Base-by-base conservation (phyloP, 2,329 filamentous ascomycete genomes). In the Cordyceps tenuipes region DNA sequence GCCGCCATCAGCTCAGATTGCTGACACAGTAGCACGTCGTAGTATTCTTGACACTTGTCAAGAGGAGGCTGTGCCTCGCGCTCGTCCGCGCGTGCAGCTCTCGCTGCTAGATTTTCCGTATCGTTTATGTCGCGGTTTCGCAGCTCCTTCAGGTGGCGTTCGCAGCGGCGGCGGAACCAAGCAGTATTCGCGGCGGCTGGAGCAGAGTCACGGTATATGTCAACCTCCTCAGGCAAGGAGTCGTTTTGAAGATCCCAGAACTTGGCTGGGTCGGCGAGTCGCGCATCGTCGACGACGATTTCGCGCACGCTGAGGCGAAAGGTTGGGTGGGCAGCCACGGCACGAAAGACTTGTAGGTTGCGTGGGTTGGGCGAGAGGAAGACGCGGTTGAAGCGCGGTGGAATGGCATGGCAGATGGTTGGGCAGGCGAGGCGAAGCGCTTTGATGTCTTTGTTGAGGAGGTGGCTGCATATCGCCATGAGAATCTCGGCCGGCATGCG, bases 341-440 rank as follows among this genome's bases (percentile, higher is more conserved):
- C 66, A 2, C 68, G 66, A 23, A 75, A 69, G 5, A 74, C 73
- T 3, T 69, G 49, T 6, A 79, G 63, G 55, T 77, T 72, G 23
- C 19, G 66, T 4, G 69, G 69, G 54, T 74, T 76, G 5, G 75
- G 68, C 6, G 73, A 76, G 12, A 78, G 63, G 59, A 75, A 78
- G 5, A 75, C 70, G 29, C 72, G 69, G 2, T 36, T 26, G 19
- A 59, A 41, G 2, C 57, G 57, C 8, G 43, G 49, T 5, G 39
- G 15, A 2, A 48, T 49, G 10, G 39, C 39, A 26, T 47, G 29
- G 41, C 39, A 36, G 50, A 46, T 13, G 57, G 41, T 2, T 4
- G 39, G 43, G 17, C n/a, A 15, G 19, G 57, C 41, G 29, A 59
- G 43, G 3, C 57, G 57, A 7, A 59, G 29, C 3, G 26, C 26